Base-by-base conservation (phyloP, 441 rosid genomes). In the Pelargonium myrrhifolium region DNA sequence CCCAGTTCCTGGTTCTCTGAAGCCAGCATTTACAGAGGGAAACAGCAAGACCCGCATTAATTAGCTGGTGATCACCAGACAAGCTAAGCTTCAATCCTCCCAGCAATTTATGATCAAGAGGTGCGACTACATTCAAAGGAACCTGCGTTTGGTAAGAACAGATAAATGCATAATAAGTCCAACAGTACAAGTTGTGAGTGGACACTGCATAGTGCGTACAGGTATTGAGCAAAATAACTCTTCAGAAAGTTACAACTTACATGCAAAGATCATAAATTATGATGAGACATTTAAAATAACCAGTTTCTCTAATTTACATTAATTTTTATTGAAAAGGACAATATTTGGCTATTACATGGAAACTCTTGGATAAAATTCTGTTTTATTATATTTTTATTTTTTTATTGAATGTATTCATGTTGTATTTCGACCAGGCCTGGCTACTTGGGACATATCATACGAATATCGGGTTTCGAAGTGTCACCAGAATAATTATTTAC, bases 71-170 rank as follows among this genome's bases (percentile, higher is more conserved):
- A 53, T 53, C 59, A 17, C 59, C 59, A 2, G 59, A 53, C 59
- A 53, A 53, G 59, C 59, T 53, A 18, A 53, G 59, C 59, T 53
- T 53, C 22, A 53, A 15, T 53, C 59, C 59, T 9, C 7, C 20
- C 59, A 53, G 7, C 7, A 1, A 1, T 18, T 6, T 6, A 10
- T 4, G 59, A 53, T 77, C 87, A 77, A 89, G 85, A 71, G 90
- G 93, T 17, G 69, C 79, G 37, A 85, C 86, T 58, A 88, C 84
- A 75, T 78, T 70, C 66, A 92, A 74, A 53, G 94, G 89, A 73
- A 82, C 90, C 98, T 89, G 84, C 66, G 76, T 72, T 53, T 14
- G 65, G 75, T 6, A 65, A 14, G 31, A 71, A 67, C 22, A 71
- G 20, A 49, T 49, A 49, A 72, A 53, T 15, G 59, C 22, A 17